A percentile compares a stretch with the other conserved stretches of the same genome.
These are phyloP conservation scores for Lasiodiplodia citricola DNA, from an alignment of 2,329 filamentous ascomycete species.

Conservation along the genomic window DNA sequence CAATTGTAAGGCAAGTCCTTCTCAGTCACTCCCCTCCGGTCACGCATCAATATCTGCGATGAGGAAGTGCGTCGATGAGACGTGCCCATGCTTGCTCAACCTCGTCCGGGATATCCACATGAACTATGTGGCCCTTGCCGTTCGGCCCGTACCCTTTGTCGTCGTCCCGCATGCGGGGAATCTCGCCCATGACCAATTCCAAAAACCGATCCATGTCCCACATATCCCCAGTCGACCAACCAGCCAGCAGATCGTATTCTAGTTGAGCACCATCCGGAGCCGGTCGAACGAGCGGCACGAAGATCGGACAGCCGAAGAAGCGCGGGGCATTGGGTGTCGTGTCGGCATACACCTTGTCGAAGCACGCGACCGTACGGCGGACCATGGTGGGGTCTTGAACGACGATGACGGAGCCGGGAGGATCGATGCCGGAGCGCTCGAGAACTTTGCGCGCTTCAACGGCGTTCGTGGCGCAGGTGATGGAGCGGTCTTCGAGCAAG, in stretches of 20 bases:
- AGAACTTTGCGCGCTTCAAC: slow-evolving; percentile 43
- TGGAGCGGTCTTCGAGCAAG: slow-evolving; percentile 50
- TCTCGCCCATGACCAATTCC: slow-evolving; percentile 50
- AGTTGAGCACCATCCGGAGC: slow-evolving; percentile 8
- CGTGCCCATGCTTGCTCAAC: slow-evolving; percentile 44
- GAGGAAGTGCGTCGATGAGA: neutral
- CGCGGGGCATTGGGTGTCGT: slow-evolving; percentile 25
- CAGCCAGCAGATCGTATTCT: neutral
- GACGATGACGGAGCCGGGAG: slow-evolving; percentile 39
- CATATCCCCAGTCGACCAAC: slow-evolving; percentile 30
- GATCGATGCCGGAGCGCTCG: slow-evolving; percentile 34
- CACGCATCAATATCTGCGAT: neutral
- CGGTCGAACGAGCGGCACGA: slow-evolving; percentile 34
- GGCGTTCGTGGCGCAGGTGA: slow-evolving; percentile 56
- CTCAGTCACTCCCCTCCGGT: neutral
- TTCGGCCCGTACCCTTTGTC: slow-evolving; percentile 50
- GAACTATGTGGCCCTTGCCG: slow-evolving; percentile 50
- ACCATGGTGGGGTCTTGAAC: slow-evolving; percentile 56
- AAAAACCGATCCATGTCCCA: slow-evolving; percentile 49
- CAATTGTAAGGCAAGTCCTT: neutral
- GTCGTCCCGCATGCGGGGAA: slow-evolving; percentile 51
- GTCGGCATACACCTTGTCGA: slow-evolving; percentile 45
- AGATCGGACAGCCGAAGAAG: slow-evolving; percentile 40
- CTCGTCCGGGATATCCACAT: slow-evolving; percentile 48
- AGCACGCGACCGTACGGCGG: slow-evolving; percentile 48